A percentile compares a stretch with the other conserved stretches of the same genome.
These are phyloP conservation scores for Penicillium olsonii DNA, from an alignment of 2,329 filamentous ascomycete genomes.

Conservation along the genomic window DNA sequence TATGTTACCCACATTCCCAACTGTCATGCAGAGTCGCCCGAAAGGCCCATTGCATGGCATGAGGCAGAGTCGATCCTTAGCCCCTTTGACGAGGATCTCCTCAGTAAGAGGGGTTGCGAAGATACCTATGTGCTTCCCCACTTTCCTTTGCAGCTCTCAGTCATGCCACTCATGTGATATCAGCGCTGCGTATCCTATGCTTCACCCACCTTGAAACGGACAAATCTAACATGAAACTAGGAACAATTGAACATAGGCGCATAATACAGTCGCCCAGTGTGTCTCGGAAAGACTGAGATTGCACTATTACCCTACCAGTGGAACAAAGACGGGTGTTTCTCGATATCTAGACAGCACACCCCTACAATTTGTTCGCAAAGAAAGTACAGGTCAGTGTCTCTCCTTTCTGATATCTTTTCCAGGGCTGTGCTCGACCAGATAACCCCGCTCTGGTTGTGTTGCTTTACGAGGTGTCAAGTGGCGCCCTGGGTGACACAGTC, in stretches of 20 bases:
- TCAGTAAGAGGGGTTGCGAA: conserved; percentile 4
- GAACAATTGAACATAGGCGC: conserved; percentile 17
- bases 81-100: not conserved
- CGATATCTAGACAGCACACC: conserved; percentile 9
- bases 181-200: not conserved
- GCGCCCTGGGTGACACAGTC: conserved; percentile 5
- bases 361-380: conserved; percentile 1
- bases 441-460: conserved; percentile 9
- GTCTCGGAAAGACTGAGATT: conserved; percentile 12
- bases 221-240: not conserved
- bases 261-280: conserved; percentile 5
- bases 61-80: no score
- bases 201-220: not conserved
- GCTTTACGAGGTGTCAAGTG: conserved; percentile 9
- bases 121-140: conserved; percentile 7
- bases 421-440: not conserved
- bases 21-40: no score
- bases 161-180: not conserved
- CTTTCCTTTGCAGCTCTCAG: conserved; percentile 2
- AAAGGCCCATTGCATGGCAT: no score
- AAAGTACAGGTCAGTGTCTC: conserved; percentile 13
- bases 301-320: conserved; percentile 5
- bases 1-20: not conserved
- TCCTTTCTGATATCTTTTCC: not conserved
- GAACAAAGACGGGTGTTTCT: conserved; percentile 22